A percentile compares a stretch with the other conserved stretches of the same genome.
Evolutionary conservation across 2,329 filamentous ascomycete species (phyloP).

Genomic region (Chaetothyriales sp.): DNA sequence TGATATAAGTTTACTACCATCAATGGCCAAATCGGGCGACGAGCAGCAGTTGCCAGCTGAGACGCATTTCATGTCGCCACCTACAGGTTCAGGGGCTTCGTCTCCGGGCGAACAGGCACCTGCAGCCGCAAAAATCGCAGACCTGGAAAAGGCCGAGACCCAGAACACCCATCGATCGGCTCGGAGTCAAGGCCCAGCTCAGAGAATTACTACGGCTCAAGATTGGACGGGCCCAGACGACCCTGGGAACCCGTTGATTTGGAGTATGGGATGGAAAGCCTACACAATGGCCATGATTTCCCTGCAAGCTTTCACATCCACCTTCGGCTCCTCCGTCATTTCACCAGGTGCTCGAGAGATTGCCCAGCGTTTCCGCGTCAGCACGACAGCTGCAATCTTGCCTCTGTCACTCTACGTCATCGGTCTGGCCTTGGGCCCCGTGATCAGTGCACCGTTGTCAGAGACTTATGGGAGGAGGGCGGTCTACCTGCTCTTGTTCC

Average conservation of each 20-base stretch:
- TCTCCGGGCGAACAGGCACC: slow-evolving; percentile 4
- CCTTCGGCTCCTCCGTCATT: slow-evolving; percentile 24
- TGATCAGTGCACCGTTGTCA: slow-evolving; percentile 58
- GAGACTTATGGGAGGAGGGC: slow-evolving; percentile 56
- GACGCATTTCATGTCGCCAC: slow-evolving; percentile 5
- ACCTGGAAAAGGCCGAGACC: slow-evolving; percentile 11
- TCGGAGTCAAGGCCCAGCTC: slow-evolving; percentile 3
- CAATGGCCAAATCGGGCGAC: neutral
- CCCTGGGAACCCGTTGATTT: slow-evolving; percentile 48
- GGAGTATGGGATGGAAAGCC: slow-evolving; percentile 35
- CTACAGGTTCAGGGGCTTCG: slow-evolving; percentile 2
- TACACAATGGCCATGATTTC: slow-evolving; percentile 13
- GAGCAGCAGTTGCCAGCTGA: neutral
- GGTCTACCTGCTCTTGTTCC: slow-evolving; percentile 56
- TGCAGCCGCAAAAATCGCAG: slow-evolving; percentile 1
- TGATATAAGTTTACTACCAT: neutral
- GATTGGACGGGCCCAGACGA: slow-evolving; percentile 48
- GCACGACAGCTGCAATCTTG: slow-evolving; percentile 31
- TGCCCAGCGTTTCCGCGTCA: slow-evolving; percentile 27
- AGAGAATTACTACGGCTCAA: slow-evolving; percentile 1
- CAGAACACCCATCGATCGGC: slow-evolving; percentile 3
- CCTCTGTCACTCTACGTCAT: slow-evolving; percentile 59
- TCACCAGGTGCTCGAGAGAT: slow-evolving; percentile 40
- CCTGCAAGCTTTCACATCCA: slow-evolving; percentile 15
- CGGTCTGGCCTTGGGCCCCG: slow-evolving; percentile 58